Base-by-base conservation (phyloP, 2,329 filamentous ascomycete genomes). In the Fusarium dlaminii region DNA sequence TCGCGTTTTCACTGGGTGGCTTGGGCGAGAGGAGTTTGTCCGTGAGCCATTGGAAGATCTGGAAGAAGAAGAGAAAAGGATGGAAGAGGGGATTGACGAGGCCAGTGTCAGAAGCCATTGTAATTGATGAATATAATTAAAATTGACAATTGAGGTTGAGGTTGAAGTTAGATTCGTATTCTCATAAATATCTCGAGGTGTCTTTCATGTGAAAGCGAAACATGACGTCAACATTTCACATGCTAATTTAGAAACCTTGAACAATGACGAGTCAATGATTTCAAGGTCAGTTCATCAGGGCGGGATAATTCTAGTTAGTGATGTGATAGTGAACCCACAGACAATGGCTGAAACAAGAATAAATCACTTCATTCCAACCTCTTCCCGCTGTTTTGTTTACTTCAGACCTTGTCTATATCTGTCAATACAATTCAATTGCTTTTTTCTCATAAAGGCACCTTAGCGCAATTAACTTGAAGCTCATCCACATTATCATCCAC, bases 21-120 rank as follows among this genome's bases (percentile, higher is more conserved):
- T 83, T 86, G 0, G 94, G 94, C 0, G 94, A 91, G 58, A 97
- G 88, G 37, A 94, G 76, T 74, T 87, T 87, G 75, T 88, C 86
- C 4, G 92, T 83, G 13, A 93, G 71, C 84, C 87, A 91, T 86
- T 95, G 92, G 40, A 91, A 81, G 36, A 93, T 63, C 70, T 90
- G 86, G 81, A 91, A 94, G 57, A 92, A 65, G 75, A 91, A 91
- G 34, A 90, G 80, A 49, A 94, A 81, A 5, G 88, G 88, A 52
- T 89, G 84, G n/a, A 87, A 73, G 36, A 87, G 56, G 27, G 84
- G 83, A 75, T 86, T 86, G 68, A 83, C 76, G 2, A 84, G 55
- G 12, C 77, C 60, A 17, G 79, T 77, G 32, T 76, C 63, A 13
- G 80, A 81, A 30, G 77, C 49, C 84, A 85, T 27, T n/a, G 11